Percentiles rank a stretch among this genome's conserved stretches.
These are phyloP conservation scores for Rhizopus arrhizus DNA, from an alignment of 371 early-diverging fungal genomes.

Conservation along the genomic window DNA sequence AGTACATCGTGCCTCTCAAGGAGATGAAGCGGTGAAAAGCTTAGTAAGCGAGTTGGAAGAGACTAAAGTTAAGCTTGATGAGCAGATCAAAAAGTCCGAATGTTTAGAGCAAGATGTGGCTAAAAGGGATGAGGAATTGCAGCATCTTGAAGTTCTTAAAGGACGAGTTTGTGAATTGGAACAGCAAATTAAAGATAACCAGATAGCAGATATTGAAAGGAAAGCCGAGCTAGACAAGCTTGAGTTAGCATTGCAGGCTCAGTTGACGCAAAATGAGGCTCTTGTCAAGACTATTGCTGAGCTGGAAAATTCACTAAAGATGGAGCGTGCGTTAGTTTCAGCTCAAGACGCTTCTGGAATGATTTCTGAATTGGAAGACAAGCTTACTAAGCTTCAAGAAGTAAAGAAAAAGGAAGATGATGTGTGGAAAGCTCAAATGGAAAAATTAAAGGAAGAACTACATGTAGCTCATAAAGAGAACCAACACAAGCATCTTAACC, in stretches of 20 bases:
- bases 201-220: slow-evolving; percentile 9
- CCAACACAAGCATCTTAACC: slow-evolving; percentile 2
- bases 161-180: slow-evolving; percentile 30
- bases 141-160: slow-evolving; percentile 15
- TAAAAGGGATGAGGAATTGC: slow-evolving; percentile 18
- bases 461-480: slow-evolving; percentile 12
- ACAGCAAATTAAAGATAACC: slow-evolving; percentile 19
- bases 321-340: slow-evolving; percentile 27
- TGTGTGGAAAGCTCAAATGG: slow-evolving; percentile 15
- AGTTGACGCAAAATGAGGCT: slow-evolving; percentile 12
- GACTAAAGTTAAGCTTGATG: slow-evolving; percentile 15
- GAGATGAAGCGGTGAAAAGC: slow-evolving; percentile 18
- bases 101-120: slow-evolving; percentile 11
- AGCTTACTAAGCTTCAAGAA: slow-evolving; percentile 18
- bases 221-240: slow-evolving; percentile 13
- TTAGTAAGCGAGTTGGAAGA: slow-evolving; percentile 22
- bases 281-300: slow-evolving; percentile 24
- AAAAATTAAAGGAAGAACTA: slow-evolving; percentile 12
- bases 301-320: slow-evolving; percentile 20
- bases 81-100: slow-evolving; percentile 6
- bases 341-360: slow-evolving; percentile 31
- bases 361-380: slow-evolving; percentile 30
- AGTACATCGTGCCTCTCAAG: slow-evolving; percentile 27
- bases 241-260: slow-evolving; percentile 3
- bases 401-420: slow-evolving; percentile 21